Evolutionary conservation across 1,284 basidiomycete species (phyloP), one percentile per base, ranked within the genome.

Genomic region (Veloporphyrellus conicus): DNA sequence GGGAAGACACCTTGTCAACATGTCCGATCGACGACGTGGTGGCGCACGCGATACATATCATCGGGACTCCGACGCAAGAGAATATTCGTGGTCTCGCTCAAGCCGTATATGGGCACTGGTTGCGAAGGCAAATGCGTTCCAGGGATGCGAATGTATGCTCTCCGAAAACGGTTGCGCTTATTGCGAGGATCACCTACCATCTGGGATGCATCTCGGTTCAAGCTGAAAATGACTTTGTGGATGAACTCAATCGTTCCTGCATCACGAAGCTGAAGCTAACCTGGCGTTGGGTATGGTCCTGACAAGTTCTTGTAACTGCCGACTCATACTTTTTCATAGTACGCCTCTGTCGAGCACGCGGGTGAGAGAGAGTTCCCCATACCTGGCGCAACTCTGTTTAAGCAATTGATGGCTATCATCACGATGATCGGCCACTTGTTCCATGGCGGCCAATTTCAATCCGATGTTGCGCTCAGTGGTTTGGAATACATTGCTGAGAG

Each of bases 351-450:
- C 25, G 22, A 34, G 29, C n/a, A n/a, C n/a, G 35, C 16, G 29
- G 15, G 15, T 29, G 43, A 35, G 10, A 19, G 20, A 11, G 27
- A 27, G 5, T 29, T 31, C 23, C 37, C 50, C 15, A 29, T 49
- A 2, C 20, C 45, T 23, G 45, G 47, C 22, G 19, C 43, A 42
- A 46, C 45, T 31, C 12, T 55, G 29, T 53, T 62, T 2, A 47
- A 40, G 42, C 41, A 47, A 7, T 29, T 58, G 29, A 51, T 62
- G 46, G 35, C 52, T 6, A 47, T 47, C 27, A 36, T 60, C 29
- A 32, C 41, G 29, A 63, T 54, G 48, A 42, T 50, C 36, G 22
- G 48, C 3, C 41, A 45, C 46, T 35, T 65, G 20, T 62, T 53
- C 35, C 47, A 22, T 10, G 41, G 45, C 2, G 42, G 54, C 37